Conservation (phyloP, 2,329 filamentous ascomycete species). For the Penicillium palitans region DNA sequence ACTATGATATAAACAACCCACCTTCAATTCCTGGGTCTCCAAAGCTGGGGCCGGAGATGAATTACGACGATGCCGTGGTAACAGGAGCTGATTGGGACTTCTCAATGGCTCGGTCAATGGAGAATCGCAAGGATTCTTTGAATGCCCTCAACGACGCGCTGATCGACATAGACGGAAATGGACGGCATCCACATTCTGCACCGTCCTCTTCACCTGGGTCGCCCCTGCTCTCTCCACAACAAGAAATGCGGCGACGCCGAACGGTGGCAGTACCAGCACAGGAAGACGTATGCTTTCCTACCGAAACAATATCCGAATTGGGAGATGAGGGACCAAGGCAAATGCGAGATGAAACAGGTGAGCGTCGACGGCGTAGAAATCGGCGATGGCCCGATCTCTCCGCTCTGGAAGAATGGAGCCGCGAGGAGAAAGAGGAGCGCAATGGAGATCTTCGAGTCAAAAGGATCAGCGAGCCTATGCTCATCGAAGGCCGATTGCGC, state of each 20-base stretch:
- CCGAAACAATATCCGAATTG: conserved; percentile 74
- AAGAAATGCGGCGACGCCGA: conserved; percentile 51
- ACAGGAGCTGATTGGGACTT: conserved; percentile 47
- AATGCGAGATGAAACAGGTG: conserved; percentile 46
- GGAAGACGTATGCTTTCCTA: conserved; percentile 90
- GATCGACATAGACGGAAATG: conserved; percentile 47
- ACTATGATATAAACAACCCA: conserved; percentile 66
- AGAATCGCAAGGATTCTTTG: conserved; percentile 35
- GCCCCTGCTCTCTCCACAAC: conserved; percentile 36
- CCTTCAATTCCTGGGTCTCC: conserved; percentile 63
- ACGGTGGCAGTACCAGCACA: conserved; percentile 67
- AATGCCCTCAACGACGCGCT: conserved; percentile 41
- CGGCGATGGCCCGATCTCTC: conserved; percentile 83
- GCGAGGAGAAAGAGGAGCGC: conserved; percentile 82
- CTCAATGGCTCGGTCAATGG: conserved; percentile 36
- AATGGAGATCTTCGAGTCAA: conserved; percentile 82
- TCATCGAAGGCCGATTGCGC: conserved; percentile 84
- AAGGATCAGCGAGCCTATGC: conserved; percentile 88
- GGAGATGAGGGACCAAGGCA: conserved; percentile 68
- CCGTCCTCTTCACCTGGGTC: conserved; percentile 43
- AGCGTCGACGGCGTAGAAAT: conserved; percentile 59
- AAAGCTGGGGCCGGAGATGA: conserved; percentile 52
- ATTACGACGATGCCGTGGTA: conserved; percentile 56
- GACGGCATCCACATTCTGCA: conserved; percentile 22
- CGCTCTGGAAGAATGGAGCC: conserved; percentile 84